A percentile compares a stretch with the other conserved stretches of the same genome.
These are phyloP conservation scores for Aureobasidium sp. DNA, from an alignment of 2,329 filamentous ascomycete species.

Conservation along the genomic window DNA sequence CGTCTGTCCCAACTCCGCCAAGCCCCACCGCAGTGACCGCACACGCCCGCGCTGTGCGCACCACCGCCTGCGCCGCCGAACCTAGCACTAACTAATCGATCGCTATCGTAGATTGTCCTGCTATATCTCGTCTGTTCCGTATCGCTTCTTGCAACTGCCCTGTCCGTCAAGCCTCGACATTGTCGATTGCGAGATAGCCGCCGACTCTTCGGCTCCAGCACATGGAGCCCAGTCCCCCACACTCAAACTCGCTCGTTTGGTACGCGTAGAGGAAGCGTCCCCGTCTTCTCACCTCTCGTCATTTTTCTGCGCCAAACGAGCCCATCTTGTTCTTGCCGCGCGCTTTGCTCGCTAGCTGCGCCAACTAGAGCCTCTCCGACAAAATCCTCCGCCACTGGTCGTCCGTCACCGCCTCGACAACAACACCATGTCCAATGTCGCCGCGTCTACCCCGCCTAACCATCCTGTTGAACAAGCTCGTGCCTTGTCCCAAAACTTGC, in stretches of 20 bases:
- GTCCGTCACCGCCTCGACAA: background rate
- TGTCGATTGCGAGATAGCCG: background rate
- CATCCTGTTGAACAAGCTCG: background rate
- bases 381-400: background rate
- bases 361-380: background rate
- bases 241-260: background rate
- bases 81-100: background rate
- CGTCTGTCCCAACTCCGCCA: background rate
- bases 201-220: background rate
- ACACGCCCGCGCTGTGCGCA: background rate
- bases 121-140: background rate
- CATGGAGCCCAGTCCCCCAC: background rate
- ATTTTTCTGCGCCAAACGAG: background rate
- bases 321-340: background rate
- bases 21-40: background rate
- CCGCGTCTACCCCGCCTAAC: background rate
- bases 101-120: background rate
- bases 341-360: conserved; percentile 10
- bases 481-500: conserved; percentile 1
- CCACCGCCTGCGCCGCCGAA: background rate
- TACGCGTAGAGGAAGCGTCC: background rate
- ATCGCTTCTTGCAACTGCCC: background rate
- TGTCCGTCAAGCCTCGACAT: background rate
- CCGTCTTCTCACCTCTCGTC: background rate
- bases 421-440: conserved; percentile 11